Evolutionary conservation across 2,329 filamentous ascomycete genomes (phyloP), one percentile per base, ranked within the genome.

Genomic region (Talaromyces sp.): DNA sequence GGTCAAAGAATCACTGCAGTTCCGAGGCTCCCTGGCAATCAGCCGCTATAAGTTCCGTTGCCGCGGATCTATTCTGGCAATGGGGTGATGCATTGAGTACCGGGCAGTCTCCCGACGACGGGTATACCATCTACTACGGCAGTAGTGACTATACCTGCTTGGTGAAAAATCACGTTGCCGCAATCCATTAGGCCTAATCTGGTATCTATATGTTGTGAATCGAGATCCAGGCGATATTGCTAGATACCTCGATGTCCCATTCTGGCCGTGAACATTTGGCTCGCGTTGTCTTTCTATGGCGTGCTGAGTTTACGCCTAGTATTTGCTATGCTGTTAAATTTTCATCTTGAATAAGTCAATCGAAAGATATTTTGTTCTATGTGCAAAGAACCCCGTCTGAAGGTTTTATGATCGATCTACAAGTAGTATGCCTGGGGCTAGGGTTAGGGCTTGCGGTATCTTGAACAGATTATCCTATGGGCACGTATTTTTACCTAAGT

Each of bases 1-100:
- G 70, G 4, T 67, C 69, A 3, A 64, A 64, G 0, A 64, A 66
- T 7, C 45, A 70, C 57, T 68, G 67, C 58, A 46, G 45, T 2
- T 45, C 68, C 8, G 65, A 71, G 63, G 63, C 63, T 13, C 64
- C 66, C 5, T 76, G 73, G 73, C 70, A 76, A 59, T 48, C 66
- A 25, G 74, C 70, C 0, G 65, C 73, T 3, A 56, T 74, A 13
- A 68, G 63, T 2, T 70, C 69, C 46, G 61, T 75, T 4, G 68
- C 70, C 1, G 74, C 58, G 1, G 70, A 76, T 65, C 64, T 71
- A 51, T 73, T 69, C 59, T 76, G 74, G 74, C 74, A 76, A 59
- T 70, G 64, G 53, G 70, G 69, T 5, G 66, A 71, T 48, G 64
- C 62, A 1, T 51, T 73, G 37, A 70, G 66, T 35, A 60, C 57